Evolutionary conservation across 2,329 filamentous ascomycete species (phyloP), one percentile per base, ranked within the genome.

Genomic region (Fulvia fulva): DNA sequence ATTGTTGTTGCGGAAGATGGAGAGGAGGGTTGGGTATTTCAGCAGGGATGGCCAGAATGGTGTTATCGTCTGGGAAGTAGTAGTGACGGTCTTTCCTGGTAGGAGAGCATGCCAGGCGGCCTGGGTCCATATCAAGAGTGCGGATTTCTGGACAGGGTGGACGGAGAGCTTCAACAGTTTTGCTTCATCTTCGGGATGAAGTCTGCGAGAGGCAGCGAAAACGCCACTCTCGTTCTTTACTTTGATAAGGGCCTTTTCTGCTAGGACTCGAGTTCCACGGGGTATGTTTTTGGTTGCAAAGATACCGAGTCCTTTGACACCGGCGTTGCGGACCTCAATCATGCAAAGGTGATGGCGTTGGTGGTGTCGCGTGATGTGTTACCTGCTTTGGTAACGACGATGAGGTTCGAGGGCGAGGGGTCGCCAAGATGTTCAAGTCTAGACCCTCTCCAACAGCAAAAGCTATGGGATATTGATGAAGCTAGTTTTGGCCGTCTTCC

Each of bases 191-290:
- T 62, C 16, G 43, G 68, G 51, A 61, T 46, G 43, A 37, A 59
- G 60, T 28, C 46, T 65, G 53, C 65, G 68, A 54, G 59, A 63
- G 21, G 55, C 50, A n/a, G 57, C 64, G 55, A 60, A 63, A 32
- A 67, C 67, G 53, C 51, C 53, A 22, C 51, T 59, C 55, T 62
- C 55, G 12, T 55, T 63, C 22, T 32, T 57, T 7, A 64, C 59
- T 14, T 66, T 73, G 57, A 79, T 63, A 44, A 76, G 58, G 2
- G 76, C 71, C 5, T 64, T 58, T 65, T 79, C 76, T 12, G 67
- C 72, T n/a, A 78, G 56, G 57, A 79, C 75, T 34, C 73, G 66
- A 5, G 74, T 77, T 44, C 75, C 76, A 56, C 64, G 74, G 3
- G 67, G 58, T 55, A 78, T 78, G 47, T 71, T 62, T 37, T 56